Percentiles rank a stretch among this genome's conserved stretches.
Evolutionary conservation across 805 yeast species (phyloP).

Genomic region (Cyberlindnera meyerae): DNA sequence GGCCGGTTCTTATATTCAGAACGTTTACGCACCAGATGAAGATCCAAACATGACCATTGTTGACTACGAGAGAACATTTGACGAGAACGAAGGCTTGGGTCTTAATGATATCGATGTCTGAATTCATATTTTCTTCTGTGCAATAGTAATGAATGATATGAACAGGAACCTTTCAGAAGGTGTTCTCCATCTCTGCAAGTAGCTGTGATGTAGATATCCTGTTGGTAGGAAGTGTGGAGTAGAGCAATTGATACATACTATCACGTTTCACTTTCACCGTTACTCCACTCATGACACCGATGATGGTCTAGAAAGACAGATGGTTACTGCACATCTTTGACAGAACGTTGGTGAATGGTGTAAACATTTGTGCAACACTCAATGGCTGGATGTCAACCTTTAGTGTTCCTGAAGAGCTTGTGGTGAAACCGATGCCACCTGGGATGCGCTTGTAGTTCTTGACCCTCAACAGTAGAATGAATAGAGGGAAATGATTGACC

Average conservation of each 20-base stretch:
- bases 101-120: conserved; percentile 42
- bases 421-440: conserved; percentile 43
- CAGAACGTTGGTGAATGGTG: conserved; percentile 40
- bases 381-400: conserved; percentile 42
- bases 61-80: conserved; percentile 82
- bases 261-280: conserved; percentile 42
- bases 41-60: conserved; percentile 94
- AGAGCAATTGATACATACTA: conserved; percentile 44
- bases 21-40: conserved; percentile 96
- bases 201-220: conserved; percentile 9
- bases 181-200: conserved; percentile 7
- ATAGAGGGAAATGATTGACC: conserved; percentile 81
- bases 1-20: conserved; percentile 93
- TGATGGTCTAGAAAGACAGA: conserved; percentile 36
- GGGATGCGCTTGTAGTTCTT: conserved; percentile 74
- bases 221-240: conserved; percentile 46
- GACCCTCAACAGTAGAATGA: conserved; percentile 69
- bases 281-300: conserved; percentile 39
- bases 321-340: conserved; percentile 37
- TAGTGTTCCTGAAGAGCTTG: conserved; percentile 18
- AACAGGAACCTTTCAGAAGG: conserved; percentile 1
- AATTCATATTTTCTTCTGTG: too few species aligned
- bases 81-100: conserved; percentile 92
- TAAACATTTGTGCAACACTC: conserved; percentile 39
- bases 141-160: too few species aligned